Base-by-base conservation (phyloP, 352 stramenopile species). In the Phytophthora fragariaefolia region DNA sequence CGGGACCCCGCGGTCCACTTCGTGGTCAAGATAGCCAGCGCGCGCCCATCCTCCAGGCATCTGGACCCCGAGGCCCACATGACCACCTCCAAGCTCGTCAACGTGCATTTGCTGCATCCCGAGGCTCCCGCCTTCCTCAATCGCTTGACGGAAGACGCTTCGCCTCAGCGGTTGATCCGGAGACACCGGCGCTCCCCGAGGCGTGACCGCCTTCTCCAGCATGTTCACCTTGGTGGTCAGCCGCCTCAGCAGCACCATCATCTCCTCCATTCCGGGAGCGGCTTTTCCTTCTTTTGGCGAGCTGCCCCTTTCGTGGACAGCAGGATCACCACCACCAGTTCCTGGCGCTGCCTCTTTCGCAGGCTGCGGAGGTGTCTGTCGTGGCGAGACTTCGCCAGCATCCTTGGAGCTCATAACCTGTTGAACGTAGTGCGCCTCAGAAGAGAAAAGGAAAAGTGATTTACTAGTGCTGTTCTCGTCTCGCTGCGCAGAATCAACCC, bases 111-210 rank as follows among this genome's bases (percentile, higher is more conserved):
- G 49, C 9, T 30, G n/a, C 27, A 56, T 45, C 5, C 40, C n/a
- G 5, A 53, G 54, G 15, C 40, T 61, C 3, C 54, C 42, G 1
- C 40, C 54, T n/a, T 61, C 24, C 26, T 61, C 42, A 6, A 61
- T 38, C 3, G 54, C 54, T 13, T 34, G 42, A 8, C 54, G 27
- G 23, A 53, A 61, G 0, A 61, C 54, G 15, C 54, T 61, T 6
- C 43, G 17, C 17, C n/a, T 50, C 17, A 61, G 42, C 26, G n/a
- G 6, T 9, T 36, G 18, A 8, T 58, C 34, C 12, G 50, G 34
- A 0, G 34, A 58, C 22, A 58, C 50, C 12, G 50, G 9, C 22
- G 32, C n/a, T 23, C 34, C 50, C 6, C 50, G 32, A 48, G 17
- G 54, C 27, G 40, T 52, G n/a, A 53, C 54, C 9, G 27, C 26